Base-by-base conservation (phyloP, 2,329 filamentous ascomycete genomes). In the Claviceps quebecensis region DNA sequence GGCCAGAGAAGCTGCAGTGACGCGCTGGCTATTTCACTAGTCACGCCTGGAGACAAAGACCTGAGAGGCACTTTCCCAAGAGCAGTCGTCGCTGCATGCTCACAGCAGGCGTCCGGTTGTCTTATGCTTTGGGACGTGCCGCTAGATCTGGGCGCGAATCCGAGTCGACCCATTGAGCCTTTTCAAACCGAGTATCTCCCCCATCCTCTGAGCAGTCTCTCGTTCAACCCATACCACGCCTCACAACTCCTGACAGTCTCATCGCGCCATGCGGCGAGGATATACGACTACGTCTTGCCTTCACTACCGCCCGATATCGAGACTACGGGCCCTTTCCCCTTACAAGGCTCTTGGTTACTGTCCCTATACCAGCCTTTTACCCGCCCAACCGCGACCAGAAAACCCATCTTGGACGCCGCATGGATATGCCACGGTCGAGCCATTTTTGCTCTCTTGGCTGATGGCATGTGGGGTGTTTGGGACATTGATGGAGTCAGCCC, bases 381-480 rank as follows among this genome's bases (percentile, higher is more conserved):
- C 29, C 71, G 73, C 45, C 68, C 73, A 17, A 70, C 71, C 16
- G 61, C 71, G 5, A 63, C 72, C 2, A 71, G 81, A 44, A 84
- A 83, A 57, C 74, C 74, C 0, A 73, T 84, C n/a, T 63, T 83
- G 14, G 79, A 79, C 47, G 77, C 80, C 1, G 72, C 74, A 5
- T 84, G 81, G 81, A 74, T 83, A 47, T 69, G 74, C 2, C 74
- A 76, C 53, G 81, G 81, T 9, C 72, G 75, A 46, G 80, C 80
- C 5, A 67, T 84, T 29, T 65, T 84, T 41, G 70, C 72, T 1
- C 67, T 84, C 2, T 67, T 83, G 3, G 75, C 76, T 1, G 81
- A 84, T 57, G 81, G 80, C 6, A 79, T 80, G 61, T 84, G 81
- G 81, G 81, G 78, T 14, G 76, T 84, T 37, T 84, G 80, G 80